These are phyloP conservation scores for Cerioporus squamosus DNA, from an alignment of 1,284 basidiomycete species.

Conservation along the genomic window DNA sequence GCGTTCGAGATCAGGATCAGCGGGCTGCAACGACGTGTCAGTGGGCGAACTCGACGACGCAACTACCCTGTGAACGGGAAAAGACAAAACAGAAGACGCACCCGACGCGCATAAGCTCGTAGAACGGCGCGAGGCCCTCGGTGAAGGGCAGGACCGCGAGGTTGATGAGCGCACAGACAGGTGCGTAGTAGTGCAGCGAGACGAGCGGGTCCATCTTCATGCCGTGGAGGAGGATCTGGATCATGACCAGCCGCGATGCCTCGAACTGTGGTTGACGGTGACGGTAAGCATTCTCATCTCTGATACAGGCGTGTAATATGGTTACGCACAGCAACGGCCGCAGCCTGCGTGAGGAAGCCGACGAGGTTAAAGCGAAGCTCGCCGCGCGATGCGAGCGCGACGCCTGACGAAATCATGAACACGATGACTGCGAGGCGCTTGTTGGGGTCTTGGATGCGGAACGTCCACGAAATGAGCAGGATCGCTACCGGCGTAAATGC, in stretches of 20 bases:
- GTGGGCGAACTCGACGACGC: not conserved
- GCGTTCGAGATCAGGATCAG: conserved; percentile 86
- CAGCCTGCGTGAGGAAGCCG: conserved; percentile 86
- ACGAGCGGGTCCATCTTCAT: conserved; percentile 98
- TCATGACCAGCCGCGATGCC: conserved; percentile 93
- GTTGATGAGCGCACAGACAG: conserved; percentile 95
- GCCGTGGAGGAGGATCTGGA: conserved; percentile 93
- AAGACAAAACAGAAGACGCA: conserved; percentile 15
- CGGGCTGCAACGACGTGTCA: conserved; percentile 45
- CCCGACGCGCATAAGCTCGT: conserved; percentile 69
- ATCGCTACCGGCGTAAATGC: conserved; percentile 97
- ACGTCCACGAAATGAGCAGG: conserved; percentile 91
- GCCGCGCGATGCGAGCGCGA: conserved; percentile 87
- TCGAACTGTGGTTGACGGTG: conserved; percentile 82
- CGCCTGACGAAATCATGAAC: conserved; percentile 90
- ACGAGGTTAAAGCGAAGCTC: conserved; percentile 86
- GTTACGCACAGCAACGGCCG: conserved; percentile 66
- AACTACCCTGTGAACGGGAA: too few relatives aligned
- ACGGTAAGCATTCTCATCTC: conserved; percentile 35
- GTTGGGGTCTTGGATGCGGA: conserved; percentile 89
- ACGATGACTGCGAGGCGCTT: conserved; percentile 84
- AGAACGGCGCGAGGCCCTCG: conserved; percentile 90
- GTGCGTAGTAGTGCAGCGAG: conserved; percentile 94
- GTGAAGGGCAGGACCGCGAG: conserved; percentile 84
- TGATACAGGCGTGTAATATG: too few relatives aligned